Conservation (phyloP, 2,329 filamentous ascomycete genomes). For the Xylaria sp. region DNA sequence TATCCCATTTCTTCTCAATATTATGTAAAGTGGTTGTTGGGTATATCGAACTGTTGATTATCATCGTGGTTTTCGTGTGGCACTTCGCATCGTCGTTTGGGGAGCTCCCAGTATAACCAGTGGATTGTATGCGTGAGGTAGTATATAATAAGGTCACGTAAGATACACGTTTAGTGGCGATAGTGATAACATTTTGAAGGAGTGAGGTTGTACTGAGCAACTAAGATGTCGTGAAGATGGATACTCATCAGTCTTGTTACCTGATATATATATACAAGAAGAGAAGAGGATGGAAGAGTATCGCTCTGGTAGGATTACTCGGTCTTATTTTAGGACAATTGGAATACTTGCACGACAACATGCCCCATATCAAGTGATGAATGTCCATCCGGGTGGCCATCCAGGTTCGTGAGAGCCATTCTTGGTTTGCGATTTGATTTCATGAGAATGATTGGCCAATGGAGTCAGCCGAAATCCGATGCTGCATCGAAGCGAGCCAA, state of each 20-base stretch:
- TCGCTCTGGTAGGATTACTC: background rate
- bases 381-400: constrained; percentile 23
- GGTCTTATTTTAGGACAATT: constrained; percentile 29
- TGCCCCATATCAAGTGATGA: constrained; percentile 8
- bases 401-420: constrained; percentile 18
- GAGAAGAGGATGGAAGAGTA: background rate
- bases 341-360: constrained; percentile 14
- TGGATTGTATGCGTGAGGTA: background rate
- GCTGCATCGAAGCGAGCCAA: constrained; percentile 27
- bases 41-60: background rate
- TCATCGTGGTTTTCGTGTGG: background rate
- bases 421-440: constrained; percentile 29
- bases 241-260: background rate
- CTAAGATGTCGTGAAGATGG: background rate
- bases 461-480: constrained; percentile 1
- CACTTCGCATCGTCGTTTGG: background rate
- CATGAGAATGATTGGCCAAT: constrained; percentile 15
- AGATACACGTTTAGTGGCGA: background rate
- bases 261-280: background rate
- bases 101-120: background rate
- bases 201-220: background rate
- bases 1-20: background rate
- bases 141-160: background rate
- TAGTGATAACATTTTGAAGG: background rate
- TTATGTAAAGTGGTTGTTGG: background rate